phyloP scores from a whole-genome alignment of 306 rosid species.

The Pterocarpus macrocarpus region DNA sequence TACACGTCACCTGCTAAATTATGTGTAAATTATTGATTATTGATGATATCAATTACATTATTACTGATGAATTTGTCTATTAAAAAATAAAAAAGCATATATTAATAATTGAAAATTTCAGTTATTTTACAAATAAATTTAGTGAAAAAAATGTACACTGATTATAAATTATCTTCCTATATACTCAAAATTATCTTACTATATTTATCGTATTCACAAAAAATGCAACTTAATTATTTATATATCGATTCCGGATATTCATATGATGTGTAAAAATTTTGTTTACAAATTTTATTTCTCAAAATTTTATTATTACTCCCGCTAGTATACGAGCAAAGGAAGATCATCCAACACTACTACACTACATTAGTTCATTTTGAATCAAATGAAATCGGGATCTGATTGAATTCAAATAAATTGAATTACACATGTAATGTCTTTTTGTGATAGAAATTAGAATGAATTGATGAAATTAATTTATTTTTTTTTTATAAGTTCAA shows the following conservation, averaged over 20 bases:
- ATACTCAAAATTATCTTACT: too few species aligned
- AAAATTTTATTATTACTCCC: neutral
- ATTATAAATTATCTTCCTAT: too few species aligned
- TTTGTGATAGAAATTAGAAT: neutral
- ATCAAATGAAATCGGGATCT: neutral
- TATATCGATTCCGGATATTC: too few species aligned
- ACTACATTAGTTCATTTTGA: neutral
- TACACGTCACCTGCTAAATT: too few species aligned
- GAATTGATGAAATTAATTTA: neutral
- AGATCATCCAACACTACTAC: neutral
- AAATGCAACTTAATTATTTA: too few species aligned
- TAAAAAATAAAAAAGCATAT: too few species aligned
- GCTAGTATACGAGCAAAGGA: constrained; percentile 1
- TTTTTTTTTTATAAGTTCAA: neutral
- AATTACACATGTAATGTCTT: constrained; percentile 11
- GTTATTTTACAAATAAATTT: neutral
- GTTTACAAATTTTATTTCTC: neutral
- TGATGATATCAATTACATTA: too few species aligned
- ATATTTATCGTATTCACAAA: too few species aligned
- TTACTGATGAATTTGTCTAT: too few species aligned
- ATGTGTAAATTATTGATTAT: too few species aligned
- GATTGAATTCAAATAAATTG: constrained; percentile 3
- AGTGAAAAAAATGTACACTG: neutral
- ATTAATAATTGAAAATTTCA: too few species aligned
- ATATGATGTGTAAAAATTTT: too few species aligned